Conservation (phyloP, 2,329 filamentous ascomycete species). For the Cordyceps militaris region DNA sequence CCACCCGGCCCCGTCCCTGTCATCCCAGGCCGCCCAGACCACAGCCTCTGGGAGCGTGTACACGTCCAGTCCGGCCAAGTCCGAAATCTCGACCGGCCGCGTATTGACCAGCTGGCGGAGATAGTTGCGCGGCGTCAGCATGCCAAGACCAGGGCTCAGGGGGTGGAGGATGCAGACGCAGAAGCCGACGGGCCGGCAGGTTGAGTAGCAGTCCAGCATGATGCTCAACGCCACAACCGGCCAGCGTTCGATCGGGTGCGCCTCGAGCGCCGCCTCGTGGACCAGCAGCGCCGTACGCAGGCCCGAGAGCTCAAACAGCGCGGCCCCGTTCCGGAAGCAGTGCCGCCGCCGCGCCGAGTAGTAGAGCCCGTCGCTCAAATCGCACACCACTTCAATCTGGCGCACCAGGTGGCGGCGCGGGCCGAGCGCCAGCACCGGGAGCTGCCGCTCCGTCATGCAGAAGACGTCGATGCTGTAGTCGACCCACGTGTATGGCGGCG, state of each 20-base stretch:
- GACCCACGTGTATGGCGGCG: background rate
- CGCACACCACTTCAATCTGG: background rate
- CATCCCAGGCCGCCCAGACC: background rate
- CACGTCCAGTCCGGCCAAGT: background rate
- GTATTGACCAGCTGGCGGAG: background rate
- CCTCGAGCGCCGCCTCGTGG: background rate
- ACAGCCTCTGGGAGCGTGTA: background rate
- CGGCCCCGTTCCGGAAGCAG: background rate
- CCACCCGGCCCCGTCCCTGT: background rate
- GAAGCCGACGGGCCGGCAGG: background rate
- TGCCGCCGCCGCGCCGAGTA: background rate
- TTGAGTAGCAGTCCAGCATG: background rate
- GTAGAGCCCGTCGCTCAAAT: background rate
- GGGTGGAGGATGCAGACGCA: background rate
- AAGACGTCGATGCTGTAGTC: background rate
- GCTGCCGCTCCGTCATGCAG: background rate
- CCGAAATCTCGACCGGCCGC: background rate
- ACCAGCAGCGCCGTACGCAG: background rate
- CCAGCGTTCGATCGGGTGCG: background rate
- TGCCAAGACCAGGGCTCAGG: background rate
- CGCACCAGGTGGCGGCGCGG: background rate
- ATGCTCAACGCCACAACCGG: background rate
- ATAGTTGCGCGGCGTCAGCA: background rate
- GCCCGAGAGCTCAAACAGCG: background rate
- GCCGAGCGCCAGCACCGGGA: background rate